Percentiles rank a stretch among this genome's conserved stretches.
phyloP scores from a whole-genome alignment of 208 protist genomes.

The Trichomonas gallinae region DNA sequence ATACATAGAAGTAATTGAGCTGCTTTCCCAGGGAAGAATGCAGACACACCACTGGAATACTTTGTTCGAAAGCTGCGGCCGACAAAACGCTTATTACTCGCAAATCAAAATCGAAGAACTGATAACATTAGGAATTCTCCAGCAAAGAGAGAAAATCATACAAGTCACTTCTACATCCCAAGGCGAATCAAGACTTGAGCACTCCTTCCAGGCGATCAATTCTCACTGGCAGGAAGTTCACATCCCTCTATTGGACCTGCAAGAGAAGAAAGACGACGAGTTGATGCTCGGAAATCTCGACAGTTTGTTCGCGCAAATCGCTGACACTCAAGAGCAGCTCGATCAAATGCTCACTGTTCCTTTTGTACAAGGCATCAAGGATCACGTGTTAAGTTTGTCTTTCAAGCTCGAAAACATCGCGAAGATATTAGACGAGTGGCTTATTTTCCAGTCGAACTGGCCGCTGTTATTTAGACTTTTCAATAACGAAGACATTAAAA shows the following conservation, averaged over 20 bases:
- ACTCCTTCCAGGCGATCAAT: background rate
- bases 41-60: background rate
- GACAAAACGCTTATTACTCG: background rate
- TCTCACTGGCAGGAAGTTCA: background rate
- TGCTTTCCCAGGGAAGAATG: background rate
- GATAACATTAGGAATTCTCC: background rate
- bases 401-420: background rate
- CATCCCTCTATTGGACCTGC: background rate
- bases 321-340: background rate
- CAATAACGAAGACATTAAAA: background rate
- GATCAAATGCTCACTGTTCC: background rate
- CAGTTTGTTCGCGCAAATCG: background rate
- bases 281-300: background rate
- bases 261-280: background rate
- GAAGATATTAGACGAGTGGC: background rate
- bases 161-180: background rate
- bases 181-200: background rate
- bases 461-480: background rate
- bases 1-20: background rate
- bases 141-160: background rate
- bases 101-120: constrained; percentile 20
- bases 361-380: background rate
- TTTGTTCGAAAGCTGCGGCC: background rate
- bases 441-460: background rate
- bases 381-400: background rate